Percentiles rank a stretch among this genome's conserved stretches.
Conservation (phyloP, 192 early-diverging fungal species). For the Kappamyces sp. region DNA sequence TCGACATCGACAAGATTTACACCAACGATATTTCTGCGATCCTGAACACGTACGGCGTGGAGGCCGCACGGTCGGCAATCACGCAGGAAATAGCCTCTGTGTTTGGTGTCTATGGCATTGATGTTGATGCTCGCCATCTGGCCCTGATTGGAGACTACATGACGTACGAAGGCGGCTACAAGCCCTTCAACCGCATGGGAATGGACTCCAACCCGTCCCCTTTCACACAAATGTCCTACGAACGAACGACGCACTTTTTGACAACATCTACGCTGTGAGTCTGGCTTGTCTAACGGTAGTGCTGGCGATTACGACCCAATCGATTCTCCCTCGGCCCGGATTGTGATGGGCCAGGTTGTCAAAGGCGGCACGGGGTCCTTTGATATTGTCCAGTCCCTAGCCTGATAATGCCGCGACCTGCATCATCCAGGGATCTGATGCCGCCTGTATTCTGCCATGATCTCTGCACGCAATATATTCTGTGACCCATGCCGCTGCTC, state of each 20-base stretch:
- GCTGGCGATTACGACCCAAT: slow-evolving; percentile 83
- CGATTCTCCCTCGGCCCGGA: slow-evolving; percentile 82
- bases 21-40: slow-evolving; percentile 98
- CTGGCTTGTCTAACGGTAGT: slow-evolving; percentile 13
- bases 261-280: slow-evolving; percentile 72
- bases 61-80: slow-evolving; percentile 88
- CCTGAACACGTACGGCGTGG: slow-evolving; percentile 90
- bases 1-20: slow-evolving; percentile 82
- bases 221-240: slow-evolving; percentile 97
- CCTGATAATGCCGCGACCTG: neutral
- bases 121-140: slow-evolving; percentile 90
- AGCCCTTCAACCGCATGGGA: slow-evolving; percentile 94
- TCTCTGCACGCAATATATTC: no score
- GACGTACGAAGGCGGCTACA: slow-evolving; percentile 99
- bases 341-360: slow-evolving; percentile 92
- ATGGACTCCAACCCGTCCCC: slow-evolving; percentile 88
- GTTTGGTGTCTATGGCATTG: slow-evolving; percentile 91
- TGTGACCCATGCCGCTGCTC: no score
- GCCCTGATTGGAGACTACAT: slow-evolving; percentile 97
- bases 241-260: slow-evolving; percentile 93
- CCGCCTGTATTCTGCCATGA: no score
- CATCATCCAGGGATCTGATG: no score
- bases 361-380: slow-evolving; percentile 91
- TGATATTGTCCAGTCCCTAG: slow-evolving; percentile 62
- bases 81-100: slow-evolving; percentile 88